Evolutionary conservation across 192 early-diverging fungal species (phyloP), one percentile per base, ranked within the genome.

Genomic region (Chytriomyces sp.): DNA sequence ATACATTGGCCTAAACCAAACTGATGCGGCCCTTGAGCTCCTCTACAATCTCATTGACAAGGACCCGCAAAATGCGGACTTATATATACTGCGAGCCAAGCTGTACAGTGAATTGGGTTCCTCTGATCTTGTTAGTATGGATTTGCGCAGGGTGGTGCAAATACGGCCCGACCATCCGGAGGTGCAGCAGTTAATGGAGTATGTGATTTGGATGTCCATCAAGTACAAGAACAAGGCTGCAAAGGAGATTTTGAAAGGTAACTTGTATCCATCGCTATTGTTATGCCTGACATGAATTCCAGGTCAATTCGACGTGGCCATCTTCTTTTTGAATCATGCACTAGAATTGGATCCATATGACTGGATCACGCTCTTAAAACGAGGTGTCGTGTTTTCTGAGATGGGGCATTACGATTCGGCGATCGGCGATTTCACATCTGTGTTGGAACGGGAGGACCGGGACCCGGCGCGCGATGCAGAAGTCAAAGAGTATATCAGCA

Each of bases 321-420:
- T 85, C 3, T 78, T 72, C 52, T 84, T 63, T 72, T 70, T 83
- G 19, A 84, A 78, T 53, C 76, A 81, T 62, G 82, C 82, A 12
- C 37, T 86, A 22, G 85, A 86, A 36, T 64, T 86, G 28, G 82
- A 86, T 63, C 67, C 61, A 3, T 52, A 57, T 32, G 85, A 86
- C 67, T 84, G 81, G 82, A 64, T 74, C 14, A 57, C 71, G 4
- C 58, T 73, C 10, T 63, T 82, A 2, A 82, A 81, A 59, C 52
- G 84, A 5, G 85, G 78, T n/a, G 64, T 77, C 4, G 33, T 81
- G 25, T 64, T 86, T 41, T 73, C 75, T n/a, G 80, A 84, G 52
- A 66, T 75, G 19, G 74, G 71, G 38, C 75, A 86, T 55, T 77
- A 66, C 74, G 82, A 86, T 2, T 68, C 74, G 12, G 82, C 80